Base-by-base conservation (phyloP, 768 basidiomycete species). In the Calocybe gangraenosa region DNA sequence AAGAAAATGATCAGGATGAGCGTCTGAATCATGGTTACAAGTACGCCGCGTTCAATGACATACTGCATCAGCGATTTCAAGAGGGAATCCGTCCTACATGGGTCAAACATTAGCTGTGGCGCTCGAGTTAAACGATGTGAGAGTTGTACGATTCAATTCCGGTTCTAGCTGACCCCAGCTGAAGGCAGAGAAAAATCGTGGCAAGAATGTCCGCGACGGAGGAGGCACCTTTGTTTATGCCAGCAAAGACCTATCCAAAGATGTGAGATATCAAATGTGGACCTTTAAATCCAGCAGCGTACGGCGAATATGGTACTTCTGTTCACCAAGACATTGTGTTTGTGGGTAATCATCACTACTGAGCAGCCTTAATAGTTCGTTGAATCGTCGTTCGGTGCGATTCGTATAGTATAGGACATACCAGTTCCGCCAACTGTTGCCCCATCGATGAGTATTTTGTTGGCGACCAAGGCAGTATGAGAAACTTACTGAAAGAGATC, bases 181-280 rank as follows among this genome's bases (percentile, higher is more conserved):
- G 55, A 11, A 55, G 44, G 47, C 66, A 68, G 59, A 69, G 62
- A 5, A 63, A 63, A 34, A 62, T 52, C 6, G 66, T 69, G 1
- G 67, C 66, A 15, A 67, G 32, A 22, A 68, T 62, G 41, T 69
- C 67, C 3, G 66, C 64, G 0, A 62, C 40, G 7, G 67, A 66
- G 25, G 61, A 61, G 41, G 66, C 65, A 2, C 65, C 68, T 45
- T 70, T 70, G 1, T 62, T 58, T 4, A 70, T 40, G 2, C 66
- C 68, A 34, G 66, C 65, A 44, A 64, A 62, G 3, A 68, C 49
- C 67, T 69, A 19, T 8, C 5, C 19, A 17, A 18, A 30, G 18
- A 6, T 32, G 25, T 20, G 21, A 21, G 20, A 20, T 3, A 18
- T 10, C 21, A 36, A 35, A 38, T 18, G 25, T 20, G 22, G 23